These are phyloP conservation scores for Peterozyma xylosa DNA, from an alignment of 805 yeast species.

Conservation along the genomic window DNA sequence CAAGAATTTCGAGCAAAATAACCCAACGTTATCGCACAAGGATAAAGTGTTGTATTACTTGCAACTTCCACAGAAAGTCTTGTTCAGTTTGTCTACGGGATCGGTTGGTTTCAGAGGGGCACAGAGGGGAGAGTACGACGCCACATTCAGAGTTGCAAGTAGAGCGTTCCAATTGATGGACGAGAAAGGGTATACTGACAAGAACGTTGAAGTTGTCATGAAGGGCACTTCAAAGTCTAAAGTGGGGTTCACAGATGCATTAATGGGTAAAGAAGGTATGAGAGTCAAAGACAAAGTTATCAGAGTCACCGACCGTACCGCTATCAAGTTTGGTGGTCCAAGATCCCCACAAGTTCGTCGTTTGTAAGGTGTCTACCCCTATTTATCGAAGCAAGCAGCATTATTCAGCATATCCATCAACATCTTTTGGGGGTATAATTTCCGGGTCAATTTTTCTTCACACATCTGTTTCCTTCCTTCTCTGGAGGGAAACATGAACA, in stretches of 20 bases:
- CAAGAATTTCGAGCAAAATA: slow-evolving; percentile 45
- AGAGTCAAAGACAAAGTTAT: slow-evolving; percentile 57
- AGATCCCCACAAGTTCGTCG: slow-evolving; percentile 80
- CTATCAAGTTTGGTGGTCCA: slow-evolving; percentile 87
- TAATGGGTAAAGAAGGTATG: slow-evolving; percentile 84
- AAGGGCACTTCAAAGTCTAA: slow-evolving; percentile 87
- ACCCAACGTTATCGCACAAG: slow-evolving; percentile 48
- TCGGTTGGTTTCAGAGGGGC: slow-evolving; percentile 83
- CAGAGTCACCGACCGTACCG: slow-evolving; percentile 72
- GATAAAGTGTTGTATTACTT: slow-evolving; percentile 72
- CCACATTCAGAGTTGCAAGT: slow-evolving; percentile 77
- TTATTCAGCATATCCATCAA: not conserved
- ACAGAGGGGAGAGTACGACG: slow-evolving; percentile 89
- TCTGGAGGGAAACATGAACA: too few species aligned
- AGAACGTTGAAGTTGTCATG: slow-evolving; percentile 67
- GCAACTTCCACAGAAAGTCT: slow-evolving; percentile 71
- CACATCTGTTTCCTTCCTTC: too few species aligned
- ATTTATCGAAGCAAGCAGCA: not conserved
- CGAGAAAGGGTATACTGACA: slow-evolving; percentile 48
- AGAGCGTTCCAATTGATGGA: slow-evolving; percentile 66
- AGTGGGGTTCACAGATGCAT: slow-evolving; percentile 75
- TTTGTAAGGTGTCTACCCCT: slow-evolving; percentile 27
- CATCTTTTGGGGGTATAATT: not conserved
- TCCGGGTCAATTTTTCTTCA: too few species aligned
- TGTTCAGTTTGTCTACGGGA: slow-evolving; percentile 70